These are phyloP conservation scores for Cladosporium colombiae DNA, from an alignment of 2,329 filamentous ascomycete genomes.

Conservation along the genomic window DNA sequence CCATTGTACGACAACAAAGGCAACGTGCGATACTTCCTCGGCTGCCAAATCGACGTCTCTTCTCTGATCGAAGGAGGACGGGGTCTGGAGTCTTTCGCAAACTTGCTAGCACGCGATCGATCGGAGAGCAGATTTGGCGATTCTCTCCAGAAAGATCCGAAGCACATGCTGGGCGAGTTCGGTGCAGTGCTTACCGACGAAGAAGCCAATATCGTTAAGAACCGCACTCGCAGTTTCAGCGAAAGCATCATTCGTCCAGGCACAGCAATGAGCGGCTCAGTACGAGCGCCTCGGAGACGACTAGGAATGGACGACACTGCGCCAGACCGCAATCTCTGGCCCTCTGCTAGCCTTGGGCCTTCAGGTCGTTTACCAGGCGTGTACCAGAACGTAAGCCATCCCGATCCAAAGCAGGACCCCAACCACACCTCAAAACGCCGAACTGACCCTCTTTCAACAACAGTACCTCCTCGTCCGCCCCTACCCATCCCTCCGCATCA, in stretches of 20 bases:
- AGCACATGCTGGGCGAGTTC: constrained; percentile 33
- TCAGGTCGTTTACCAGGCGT: constrained; percentile 41
- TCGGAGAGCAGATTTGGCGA: constrained; percentile 30
- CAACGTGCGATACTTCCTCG: constrained; percentile 43
- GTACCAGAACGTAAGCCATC: constrained; percentile 37
- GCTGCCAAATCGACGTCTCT: constrained; percentile 44
- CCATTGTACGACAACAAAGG: constrained; percentile 46
- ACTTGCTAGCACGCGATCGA: constrained; percentile 37
- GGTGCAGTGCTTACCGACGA: constrained; percentile 35
- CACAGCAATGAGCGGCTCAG: constrained; percentile 20
- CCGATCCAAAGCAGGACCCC: no score
- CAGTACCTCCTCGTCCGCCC: constrained; percentile 67
- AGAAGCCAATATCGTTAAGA: constrained; percentile 37
- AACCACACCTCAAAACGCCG: neutral
- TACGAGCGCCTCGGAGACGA: constrained; percentile 24
- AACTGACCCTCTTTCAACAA: neutral
- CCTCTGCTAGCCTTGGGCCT: constrained; percentile 34
- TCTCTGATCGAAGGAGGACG: constrained; percentile 39
- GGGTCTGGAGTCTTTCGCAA: constrained; percentile 40
- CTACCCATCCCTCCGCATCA: constrained; percentile 64
- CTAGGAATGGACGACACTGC: constrained; percentile 37
- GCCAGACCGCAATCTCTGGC: constrained; percentile 34
- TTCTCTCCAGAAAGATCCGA: constrained; percentile 27
- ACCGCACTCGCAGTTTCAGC: constrained; percentile 24
- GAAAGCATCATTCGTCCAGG: constrained; percentile 18